A percentile compares a stretch with the other conserved stretches of the same genome.
phyloP scores from a whole-genome alignment of 495 filamentous ascomycete species.

The Amphirosellinia nigrospora region DNA sequence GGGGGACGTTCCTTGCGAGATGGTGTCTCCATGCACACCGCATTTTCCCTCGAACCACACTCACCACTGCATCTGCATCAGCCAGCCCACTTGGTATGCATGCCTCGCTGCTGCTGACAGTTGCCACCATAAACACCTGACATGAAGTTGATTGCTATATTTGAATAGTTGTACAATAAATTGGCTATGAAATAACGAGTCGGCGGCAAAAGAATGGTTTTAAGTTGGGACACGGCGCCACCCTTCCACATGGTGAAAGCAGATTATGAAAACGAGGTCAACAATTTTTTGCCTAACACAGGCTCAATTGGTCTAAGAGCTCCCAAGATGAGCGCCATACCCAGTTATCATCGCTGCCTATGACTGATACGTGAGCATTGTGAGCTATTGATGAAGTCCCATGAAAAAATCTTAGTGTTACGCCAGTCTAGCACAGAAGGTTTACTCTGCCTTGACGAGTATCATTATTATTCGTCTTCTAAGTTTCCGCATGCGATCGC shows the following conservation, averaged over 20 bases:
- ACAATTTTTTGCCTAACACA: too few relatives aligned
- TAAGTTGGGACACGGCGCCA: background rate
- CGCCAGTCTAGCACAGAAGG: too few relatives aligned
- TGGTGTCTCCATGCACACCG: constrained; percentile 32
- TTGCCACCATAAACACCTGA: background rate
- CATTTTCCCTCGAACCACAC: constrained; percentile 16
- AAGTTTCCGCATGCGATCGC: too few relatives aligned
- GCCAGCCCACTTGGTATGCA: background rate
- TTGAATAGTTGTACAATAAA: background rate
- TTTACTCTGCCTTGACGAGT: too few relatives aligned
- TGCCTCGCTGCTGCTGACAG: background rate
- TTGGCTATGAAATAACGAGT: too few relatives aligned
- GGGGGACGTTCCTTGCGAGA: constrained; percentile 26
- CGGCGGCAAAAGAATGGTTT: background rate
- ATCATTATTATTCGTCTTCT: too few relatives aligned
- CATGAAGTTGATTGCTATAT: too few relatives aligned
- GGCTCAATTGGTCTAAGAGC: background rate
- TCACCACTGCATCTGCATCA: background rate
- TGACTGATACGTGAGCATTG: too few relatives aligned
- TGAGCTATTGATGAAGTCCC: too few relatives aligned
- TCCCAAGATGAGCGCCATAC: background rate
- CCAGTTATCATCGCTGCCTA: background rate
- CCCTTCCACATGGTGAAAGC: too few relatives aligned
- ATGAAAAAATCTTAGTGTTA: too few relatives aligned
- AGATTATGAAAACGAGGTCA: background rate